Conservation (phyloP, 1,139 yeast species). For the Pichia sp. region DNA sequence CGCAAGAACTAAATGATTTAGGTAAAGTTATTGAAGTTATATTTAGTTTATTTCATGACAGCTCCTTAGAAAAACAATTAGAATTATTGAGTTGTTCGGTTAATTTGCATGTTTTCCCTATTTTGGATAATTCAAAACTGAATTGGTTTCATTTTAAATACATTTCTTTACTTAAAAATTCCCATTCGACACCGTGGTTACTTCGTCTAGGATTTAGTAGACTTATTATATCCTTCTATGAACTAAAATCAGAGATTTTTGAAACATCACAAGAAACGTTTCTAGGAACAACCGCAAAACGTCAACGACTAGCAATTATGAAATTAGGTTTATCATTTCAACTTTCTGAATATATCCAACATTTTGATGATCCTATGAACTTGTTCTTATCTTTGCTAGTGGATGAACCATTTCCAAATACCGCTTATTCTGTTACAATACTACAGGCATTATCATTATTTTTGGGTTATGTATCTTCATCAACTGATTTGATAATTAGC, state of each 20-base stretch:
- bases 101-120: conserved; percentile 20
- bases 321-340: conserved; percentile 1
- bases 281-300: background rate
- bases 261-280: background rate
- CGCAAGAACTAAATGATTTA: conserved; percentile 12
- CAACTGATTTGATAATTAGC: background rate
- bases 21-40: conserved; percentile 15
- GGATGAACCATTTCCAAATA: conserved; percentile 4
- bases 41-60: conserved; percentile 17
- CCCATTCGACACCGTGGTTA: conserved; percentile 33
- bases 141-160: conserved; percentile 33
- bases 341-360: conserved; percentile 7
- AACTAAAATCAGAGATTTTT: conserved; percentile 8
- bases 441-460: conserved; percentile 14
- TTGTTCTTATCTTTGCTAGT: conserved; percentile 8
- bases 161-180: conserved; percentile 26
- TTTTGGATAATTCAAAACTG: conserved; percentile 4
- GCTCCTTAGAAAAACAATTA: conserved; percentile 19
- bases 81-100: conserved; percentile 26
- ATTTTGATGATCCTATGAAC: conserved; percentile 9
- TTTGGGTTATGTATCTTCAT: conserved; percentile 13
- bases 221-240: conserved; percentile 31
- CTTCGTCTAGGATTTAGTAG: conserved; percentile 31
- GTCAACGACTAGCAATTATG: conserved; percentile 1
- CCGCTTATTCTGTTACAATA: background rate